Evolutionary conservation across 768 basidiomycete genomes (phyloP).

Genomic region (Mycena olivaceomarginata): DNA sequence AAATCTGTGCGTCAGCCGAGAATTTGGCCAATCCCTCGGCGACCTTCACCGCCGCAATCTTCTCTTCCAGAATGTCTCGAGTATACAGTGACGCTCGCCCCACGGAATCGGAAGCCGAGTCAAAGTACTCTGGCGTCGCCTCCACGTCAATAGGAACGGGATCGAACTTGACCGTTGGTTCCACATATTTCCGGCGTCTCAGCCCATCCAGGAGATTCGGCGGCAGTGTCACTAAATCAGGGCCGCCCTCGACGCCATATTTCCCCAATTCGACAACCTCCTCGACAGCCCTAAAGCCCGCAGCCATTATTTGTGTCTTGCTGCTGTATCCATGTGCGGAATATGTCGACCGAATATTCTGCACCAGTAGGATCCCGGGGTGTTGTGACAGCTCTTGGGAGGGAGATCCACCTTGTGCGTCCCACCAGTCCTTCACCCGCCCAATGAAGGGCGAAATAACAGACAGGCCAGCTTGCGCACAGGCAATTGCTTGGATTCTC

Average conservation of each 20-base stretch:
- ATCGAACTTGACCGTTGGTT: conserved; percentile 18
- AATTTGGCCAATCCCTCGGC: conserved; percentile 60
- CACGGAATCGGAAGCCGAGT: conserved; percentile 16
- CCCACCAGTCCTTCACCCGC: conserved; percentile 63
- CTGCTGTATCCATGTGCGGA: conserved; percentile 43
- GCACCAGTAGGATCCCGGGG: conserved; percentile 56
- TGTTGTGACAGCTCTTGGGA: conserved; percentile 49
- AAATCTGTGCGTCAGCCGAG: conserved; percentile 53
- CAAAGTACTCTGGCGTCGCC: conserved; percentile 19
- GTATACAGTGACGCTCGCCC: conserved; percentile 47
- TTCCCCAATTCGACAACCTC: conserved; percentile 56
- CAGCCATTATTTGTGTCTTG: conserved; percentile 57
- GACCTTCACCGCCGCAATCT: conserved; percentile 57
- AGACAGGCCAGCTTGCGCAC: conserved; percentile 57
- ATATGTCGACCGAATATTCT: conserved; percentile 52
- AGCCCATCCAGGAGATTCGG: conserved; percentile 56
- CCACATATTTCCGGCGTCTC: conserved; percentile 25
- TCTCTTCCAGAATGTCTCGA: conserved; percentile 49
- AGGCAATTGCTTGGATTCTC: conserved; percentile 58
- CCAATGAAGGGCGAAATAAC: conserved; percentile 62
- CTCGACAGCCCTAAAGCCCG: conserved; percentile 56
- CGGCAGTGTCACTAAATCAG: conserved; percentile 59
- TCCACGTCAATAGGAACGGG: conserved; percentile 1
- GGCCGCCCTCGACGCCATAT: conserved; percentile 50
- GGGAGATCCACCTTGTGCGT: conserved; percentile 39